Conservation (phyloP, 352 stramenopile species). For the Pythium graminicola region DNA sequence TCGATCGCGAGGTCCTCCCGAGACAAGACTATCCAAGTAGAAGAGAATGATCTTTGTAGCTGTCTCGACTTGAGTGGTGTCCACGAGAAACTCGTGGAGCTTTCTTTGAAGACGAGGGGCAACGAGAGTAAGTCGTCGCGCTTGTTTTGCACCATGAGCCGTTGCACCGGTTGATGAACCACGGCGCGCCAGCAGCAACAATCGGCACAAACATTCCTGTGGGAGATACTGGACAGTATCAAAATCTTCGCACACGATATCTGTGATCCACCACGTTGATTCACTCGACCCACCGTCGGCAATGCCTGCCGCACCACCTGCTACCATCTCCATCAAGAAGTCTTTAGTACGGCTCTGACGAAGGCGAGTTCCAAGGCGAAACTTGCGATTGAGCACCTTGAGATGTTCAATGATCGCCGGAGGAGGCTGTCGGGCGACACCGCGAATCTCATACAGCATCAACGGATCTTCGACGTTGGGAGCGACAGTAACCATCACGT, state of each 20-base stretch:
- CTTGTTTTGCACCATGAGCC: constrained; percentile 13
- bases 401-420: constrained; percentile 71
- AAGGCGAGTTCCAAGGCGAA: constrained; percentile 70
- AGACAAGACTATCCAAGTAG: constrained; percentile 65
- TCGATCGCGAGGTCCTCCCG: constrained; percentile 38
- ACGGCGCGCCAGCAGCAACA: constrained; percentile 57
- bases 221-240: constrained; percentile 77
- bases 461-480: constrained; percentile 47
- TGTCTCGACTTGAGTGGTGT: constrained; percentile 28
- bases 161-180: constrained; percentile 2
- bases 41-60: constrained; percentile 56
- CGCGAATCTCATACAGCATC: constrained; percentile 67
- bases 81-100: constrained; percentile 46
- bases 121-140: constrained; percentile 26
- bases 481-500: constrained; percentile 42
- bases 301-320: constrained; percentile 19
- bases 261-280: constrained; percentile 73
- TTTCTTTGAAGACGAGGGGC: constrained; percentile 50
- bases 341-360: constrained; percentile 69
- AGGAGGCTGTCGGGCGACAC: constrained; percentile 61
- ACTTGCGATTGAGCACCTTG: constrained; percentile 57
- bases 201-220: constrained; percentile 66
- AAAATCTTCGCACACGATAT: constrained; percentile 83
- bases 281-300: constrained; percentile 11
- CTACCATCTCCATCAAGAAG: constrained; percentile 86